Percentiles rank a stretch among this genome's conserved stretches.
These are phyloP conservation scores for Murraya koenigii DNA, from an alignment of 345 rosid species.

Conservation along the genomic window DNA sequence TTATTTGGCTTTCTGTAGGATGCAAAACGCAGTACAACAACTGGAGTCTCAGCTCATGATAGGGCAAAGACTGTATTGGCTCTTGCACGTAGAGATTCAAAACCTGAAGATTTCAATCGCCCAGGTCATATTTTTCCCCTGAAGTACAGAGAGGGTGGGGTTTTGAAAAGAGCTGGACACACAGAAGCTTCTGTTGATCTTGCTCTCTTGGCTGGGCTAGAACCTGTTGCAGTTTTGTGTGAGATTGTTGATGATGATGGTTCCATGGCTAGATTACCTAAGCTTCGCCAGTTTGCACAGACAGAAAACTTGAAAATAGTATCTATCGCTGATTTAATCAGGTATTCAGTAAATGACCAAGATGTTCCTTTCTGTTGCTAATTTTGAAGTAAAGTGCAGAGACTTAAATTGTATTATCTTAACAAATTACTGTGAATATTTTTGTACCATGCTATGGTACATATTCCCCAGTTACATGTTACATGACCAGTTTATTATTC, in stretches of 20 bases:
- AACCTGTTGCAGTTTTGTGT: conserved; percentile 74
- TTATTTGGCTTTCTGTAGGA: conserved; percentile 43
- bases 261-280: conserved; percentile 95
- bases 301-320: conserved; percentile 64
- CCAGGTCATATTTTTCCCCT: conserved; percentile 94
- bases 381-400: background rate
- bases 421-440: background rate
- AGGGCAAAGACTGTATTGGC: conserved; percentile 70
- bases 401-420: background rate
- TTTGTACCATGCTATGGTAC: background rate
- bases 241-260: conserved; percentile 98
- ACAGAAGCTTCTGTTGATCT: conserved; percentile 95
- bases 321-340: conserved; percentile 82
- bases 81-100: conserved; percentile 72
- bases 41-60: conserved; percentile 90
- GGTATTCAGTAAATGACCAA: conserved; percentile 35
- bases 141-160: conserved; percentile 86
- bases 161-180: conserved; percentile 94
- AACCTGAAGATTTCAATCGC: conserved; percentile 77
- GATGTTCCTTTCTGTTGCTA: background rate
- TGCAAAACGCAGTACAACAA: conserved; percentile 70
- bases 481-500: background rate
- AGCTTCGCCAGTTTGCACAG: conserved; percentile 62
- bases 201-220: conserved; percentile 71
- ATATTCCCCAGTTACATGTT: background rate